phyloP scores from a whole-genome alignment of 176 grass and related monocot species.

The Cymbopogon citratus region DNA sequence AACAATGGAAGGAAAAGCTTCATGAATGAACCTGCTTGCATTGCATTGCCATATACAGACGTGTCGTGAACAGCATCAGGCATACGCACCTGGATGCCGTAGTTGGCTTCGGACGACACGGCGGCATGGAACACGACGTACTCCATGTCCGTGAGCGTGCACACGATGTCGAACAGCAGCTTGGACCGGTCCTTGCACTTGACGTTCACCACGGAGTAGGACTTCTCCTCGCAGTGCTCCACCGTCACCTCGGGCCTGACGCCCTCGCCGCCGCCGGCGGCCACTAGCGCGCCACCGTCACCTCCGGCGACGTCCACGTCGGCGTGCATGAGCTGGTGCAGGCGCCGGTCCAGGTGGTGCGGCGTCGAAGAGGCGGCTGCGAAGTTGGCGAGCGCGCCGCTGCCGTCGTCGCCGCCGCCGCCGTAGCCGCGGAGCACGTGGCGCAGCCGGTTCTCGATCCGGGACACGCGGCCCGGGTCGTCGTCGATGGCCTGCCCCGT shows the following conservation, averaged over 20 bases:
- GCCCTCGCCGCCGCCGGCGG: neutral
- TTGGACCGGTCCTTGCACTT: constrained; percentile 77
- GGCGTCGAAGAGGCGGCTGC: constrained; percentile 40
- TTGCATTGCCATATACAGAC: neutral
- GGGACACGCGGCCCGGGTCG: constrained; percentile 33
- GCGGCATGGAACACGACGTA: constrained; percentile 92
- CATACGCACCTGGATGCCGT: constrained; percentile 59
- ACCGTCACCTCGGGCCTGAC: constrained; percentile 50
- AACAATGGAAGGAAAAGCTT: neutral
- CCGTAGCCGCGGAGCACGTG: constrained; percentile 55
- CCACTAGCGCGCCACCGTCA: neutral
- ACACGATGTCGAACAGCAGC: constrained; percentile 93
- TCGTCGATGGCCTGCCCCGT: constrained; percentile 49
- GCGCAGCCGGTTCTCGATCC: constrained; percentile 62
- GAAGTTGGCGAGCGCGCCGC: constrained; percentile 61
- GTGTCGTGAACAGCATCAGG: neutral
- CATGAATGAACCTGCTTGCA: neutral
- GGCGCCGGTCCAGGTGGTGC: constrained; percentile 69
- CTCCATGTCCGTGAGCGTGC: constrained; percentile 95
- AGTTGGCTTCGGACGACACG: constrained; percentile 63
- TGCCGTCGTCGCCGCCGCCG: neutral
- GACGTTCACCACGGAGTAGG: constrained; percentile 90
- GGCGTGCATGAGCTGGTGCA: constrained; percentile 95
- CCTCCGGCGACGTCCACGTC: constrained; percentile 42
- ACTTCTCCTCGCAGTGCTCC: constrained; percentile 85